These are phyloP conservation scores for Dactylellina leptospora DNA, from an alignment of 2,329 filamentous ascomycete genomes.

Conservation along the genomic window DNA sequence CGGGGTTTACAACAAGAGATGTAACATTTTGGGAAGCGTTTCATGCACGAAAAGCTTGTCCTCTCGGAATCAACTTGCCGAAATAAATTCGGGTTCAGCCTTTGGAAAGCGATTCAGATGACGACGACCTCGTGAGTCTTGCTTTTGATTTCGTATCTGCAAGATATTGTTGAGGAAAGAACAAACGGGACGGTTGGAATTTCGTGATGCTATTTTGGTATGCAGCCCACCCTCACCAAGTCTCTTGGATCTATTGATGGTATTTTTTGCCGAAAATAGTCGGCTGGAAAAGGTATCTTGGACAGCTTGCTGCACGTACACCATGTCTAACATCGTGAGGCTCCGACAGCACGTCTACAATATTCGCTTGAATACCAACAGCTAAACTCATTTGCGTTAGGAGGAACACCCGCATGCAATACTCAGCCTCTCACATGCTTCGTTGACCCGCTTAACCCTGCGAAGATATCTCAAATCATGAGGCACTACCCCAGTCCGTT, in stretches of 20 bases:
- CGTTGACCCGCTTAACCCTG: conserved; percentile 29
- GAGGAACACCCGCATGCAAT: conserved; percentile 22
- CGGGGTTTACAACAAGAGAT: neutral
- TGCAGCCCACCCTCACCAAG: conserved; percentile 3
- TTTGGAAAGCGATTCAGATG: conserved; percentile 13
- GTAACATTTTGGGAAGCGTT: neutral
- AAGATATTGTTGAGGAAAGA: conserved; percentile 8
- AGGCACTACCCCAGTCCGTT: conserved; percentile 32
- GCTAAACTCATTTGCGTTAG: conserved; percentile 26
- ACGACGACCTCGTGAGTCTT: conserved; percentile 1
- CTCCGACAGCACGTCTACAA: conserved; percentile 10
- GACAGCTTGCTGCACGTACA: neutral
- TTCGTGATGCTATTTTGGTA: neutral
- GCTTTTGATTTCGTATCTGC: conserved; percentile 3
- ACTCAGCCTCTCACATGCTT: conserved; percentile 49
- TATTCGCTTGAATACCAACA: conserved; percentile 8
- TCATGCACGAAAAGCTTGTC: conserved; percentile 34
- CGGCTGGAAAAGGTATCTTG: conserved; percentile 19
- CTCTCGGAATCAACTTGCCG: conserved; percentile 31
- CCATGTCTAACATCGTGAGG: conserved; percentile 29
- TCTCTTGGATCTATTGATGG: neutral
- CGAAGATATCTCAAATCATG: conserved; percentile 48
- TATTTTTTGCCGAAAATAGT: conserved; percentile 34
- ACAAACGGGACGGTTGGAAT: neutral
- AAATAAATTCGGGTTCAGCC: conserved; percentile 3